Percentiles rank a stretch among this genome's conserved stretches.
These are phyloP conservation scores for Saccharomycopsis guyanensis DNA, from an alignment of 805 yeast genomes.

Conservation along the genomic window DNA sequence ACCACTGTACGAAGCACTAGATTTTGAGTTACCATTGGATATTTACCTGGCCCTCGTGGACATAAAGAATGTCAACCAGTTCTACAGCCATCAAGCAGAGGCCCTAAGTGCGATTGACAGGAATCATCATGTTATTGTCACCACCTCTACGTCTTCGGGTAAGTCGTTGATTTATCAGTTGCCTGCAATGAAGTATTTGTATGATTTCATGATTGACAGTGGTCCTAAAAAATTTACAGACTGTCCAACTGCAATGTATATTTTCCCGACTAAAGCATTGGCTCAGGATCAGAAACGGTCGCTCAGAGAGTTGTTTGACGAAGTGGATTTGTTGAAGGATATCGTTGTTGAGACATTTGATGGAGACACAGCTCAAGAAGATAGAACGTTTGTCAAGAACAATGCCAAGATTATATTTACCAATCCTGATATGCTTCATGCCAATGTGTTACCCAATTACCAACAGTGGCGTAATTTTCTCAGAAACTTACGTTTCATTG, in stretches of 20 bases:
- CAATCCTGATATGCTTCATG: constrained; percentile 91
- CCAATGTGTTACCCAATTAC: constrained; percentile 74
- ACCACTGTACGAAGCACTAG: constrained; percentile 38
- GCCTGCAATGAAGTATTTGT: constrained; percentile 53
- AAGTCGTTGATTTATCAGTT: constrained; percentile 88
- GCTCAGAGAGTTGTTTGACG: constrained; percentile 47
- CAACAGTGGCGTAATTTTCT: constrained; percentile 68
- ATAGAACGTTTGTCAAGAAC: constrained; percentile 46
- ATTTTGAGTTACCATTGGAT: constrained; percentile 42
- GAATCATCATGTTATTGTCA: constrained; percentile 67
- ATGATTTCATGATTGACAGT: constrained; percentile 5
- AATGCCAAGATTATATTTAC: constrained; percentile 79
- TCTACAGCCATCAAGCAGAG: constrained; percentile 77
- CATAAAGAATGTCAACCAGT: constrained; percentile 38
- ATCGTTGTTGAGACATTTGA: constrained; percentile 75
- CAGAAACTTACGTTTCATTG: constrained; percentile 57
- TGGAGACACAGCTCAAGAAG: constrained; percentile 75
- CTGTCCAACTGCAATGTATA: constrained; percentile 62
- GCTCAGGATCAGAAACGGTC: constrained; percentile 95
- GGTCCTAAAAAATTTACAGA: background rate
- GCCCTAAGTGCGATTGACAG: constrained; percentile 56
- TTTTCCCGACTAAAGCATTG: constrained; percentile 94
- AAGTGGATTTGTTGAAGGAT: constrained; percentile 38
- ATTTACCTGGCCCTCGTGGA: constrained; percentile 44
- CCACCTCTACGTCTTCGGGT: constrained; percentile 97